phyloP scores from a whole-genome alignment of 768 basidiomycete genomes.

The Gymnopilus junonius region DNA sequence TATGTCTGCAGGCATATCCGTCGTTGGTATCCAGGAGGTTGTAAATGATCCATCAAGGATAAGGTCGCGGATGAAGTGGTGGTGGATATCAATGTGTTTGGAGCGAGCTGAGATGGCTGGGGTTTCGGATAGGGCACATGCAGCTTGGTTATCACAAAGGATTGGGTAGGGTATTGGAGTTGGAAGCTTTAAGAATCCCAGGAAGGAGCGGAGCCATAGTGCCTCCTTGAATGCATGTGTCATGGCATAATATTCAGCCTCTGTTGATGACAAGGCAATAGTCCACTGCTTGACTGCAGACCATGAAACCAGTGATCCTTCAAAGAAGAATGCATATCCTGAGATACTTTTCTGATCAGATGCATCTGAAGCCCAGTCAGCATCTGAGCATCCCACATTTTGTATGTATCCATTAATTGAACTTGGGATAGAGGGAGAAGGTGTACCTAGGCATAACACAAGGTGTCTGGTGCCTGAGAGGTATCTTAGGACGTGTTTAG shows the following conservation, averaged over 20 bases:
- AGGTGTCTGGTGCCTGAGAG: constrained; percentile 27
- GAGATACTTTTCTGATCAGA: constrained; percentile 31
- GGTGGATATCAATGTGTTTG: constrained; percentile 32
- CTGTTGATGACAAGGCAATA: constrained; percentile 37
- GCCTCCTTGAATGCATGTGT: constrained; percentile 29
- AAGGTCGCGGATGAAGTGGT: constrained; percentile 42
- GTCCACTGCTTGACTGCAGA: constrained; percentile 33
- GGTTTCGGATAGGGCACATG: constrained; percentile 17
- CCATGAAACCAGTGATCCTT: constrained; percentile 34
- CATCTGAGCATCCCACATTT: constrained; percentile 24
- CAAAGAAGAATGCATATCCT: constrained; percentile 36
- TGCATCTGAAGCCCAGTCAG: constrained; percentile 30
- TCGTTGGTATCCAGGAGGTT: constrained; percentile 33
- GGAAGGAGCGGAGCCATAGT: constrained; percentile 32
- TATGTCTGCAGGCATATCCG: constrained; percentile 40
- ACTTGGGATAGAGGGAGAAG: background rate
- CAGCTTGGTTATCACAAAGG: constrained; percentile 26
- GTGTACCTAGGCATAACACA: constrained; percentile 13
- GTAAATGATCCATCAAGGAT: constrained; percentile 18
- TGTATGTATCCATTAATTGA: constrained; percentile 4
- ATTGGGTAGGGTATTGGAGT: constrained; percentile 19
- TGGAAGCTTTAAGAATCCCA: constrained; percentile 10
- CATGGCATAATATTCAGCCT: constrained; percentile 42
- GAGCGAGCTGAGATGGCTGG: constrained; percentile 27
- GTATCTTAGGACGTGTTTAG: constrained; percentile 32